Percentiles rank a stretch among this genome's conserved stretches.
These are phyloP conservation scores for Kodamaea hsintzibuensis DNA, from an alignment of 805 yeast genomes.

Conservation along the genomic window DNA sequence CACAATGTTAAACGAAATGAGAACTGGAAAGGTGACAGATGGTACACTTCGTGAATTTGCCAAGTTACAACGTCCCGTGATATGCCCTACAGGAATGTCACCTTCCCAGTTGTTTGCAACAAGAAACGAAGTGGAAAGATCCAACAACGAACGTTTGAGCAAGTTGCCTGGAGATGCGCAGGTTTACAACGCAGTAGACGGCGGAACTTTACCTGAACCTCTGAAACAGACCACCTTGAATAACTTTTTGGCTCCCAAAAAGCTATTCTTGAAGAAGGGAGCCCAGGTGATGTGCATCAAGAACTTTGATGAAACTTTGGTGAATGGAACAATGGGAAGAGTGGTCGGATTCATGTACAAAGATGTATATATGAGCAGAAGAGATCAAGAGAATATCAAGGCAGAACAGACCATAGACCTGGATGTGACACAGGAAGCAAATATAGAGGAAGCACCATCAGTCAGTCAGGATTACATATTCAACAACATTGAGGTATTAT, in stretches of 20 bases:
- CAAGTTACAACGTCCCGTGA: constrained; percentile 51
- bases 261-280: constrained; percentile 58
- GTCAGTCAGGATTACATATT: constrained; percentile 12
- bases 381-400: constrained; percentile 6
- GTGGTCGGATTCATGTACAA: constrained; percentile 56
- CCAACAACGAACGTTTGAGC: constrained; percentile 54
- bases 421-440: not conserved
- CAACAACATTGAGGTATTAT: constrained; percentile 4
- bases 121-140: constrained; percentile 66
- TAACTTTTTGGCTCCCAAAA: constrained; percentile 63
- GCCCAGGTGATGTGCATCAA: constrained; percentile 86
- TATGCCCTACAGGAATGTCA: constrained; percentile 55
- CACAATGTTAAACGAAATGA: constrained; percentile 72
- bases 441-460: not conserved
- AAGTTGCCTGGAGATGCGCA: constrained; percentile 45
- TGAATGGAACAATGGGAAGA: constrained; percentile 76
- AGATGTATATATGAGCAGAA: constrained; percentile 36
- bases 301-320: constrained; percentile 69
- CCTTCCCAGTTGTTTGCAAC: constrained; percentile 80
- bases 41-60: constrained; percentile 52
- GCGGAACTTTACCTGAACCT: constrained; percentile 49
- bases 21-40: constrained; percentile 58
- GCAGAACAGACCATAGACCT: constrained; percentile 5
- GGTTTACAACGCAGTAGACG: constrained; percentile 53
- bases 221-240: constrained; percentile 47